phyloP scores from a whole-genome alignment of 2,329 filamentous ascomycete genomes.

The Pseudodiploospora longispora region DNA sequence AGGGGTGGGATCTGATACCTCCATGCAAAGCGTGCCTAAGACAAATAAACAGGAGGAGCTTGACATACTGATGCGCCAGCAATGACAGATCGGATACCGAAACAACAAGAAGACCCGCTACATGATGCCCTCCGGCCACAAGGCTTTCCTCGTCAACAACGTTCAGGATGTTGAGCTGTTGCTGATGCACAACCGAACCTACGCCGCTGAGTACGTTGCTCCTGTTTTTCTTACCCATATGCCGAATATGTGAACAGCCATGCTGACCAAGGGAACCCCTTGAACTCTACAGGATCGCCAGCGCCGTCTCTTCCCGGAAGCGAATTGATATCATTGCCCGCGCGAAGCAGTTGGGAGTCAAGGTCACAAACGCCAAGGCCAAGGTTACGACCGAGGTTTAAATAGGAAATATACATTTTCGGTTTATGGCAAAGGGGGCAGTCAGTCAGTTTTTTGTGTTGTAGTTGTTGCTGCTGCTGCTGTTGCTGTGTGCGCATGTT shows the following conservation, averaged over 20 bases:
- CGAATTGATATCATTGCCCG: slow-evolving; percentile 94
- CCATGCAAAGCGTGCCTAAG: too few species aligned
- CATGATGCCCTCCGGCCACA: slow-evolving; percentile 98
- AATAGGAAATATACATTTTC: slow-evolving; percentile 15
- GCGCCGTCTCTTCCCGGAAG: slow-evolving; percentile 98
- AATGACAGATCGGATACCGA: slow-evolving; percentile 82
- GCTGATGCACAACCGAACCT: slow-evolving; percentile 99
- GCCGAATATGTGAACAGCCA: neutral
- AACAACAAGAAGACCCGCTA: slow-evolving; percentile 99
- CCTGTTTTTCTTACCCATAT: neutral
- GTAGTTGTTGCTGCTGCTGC: too few species aligned
- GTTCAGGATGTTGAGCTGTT: slow-evolving; percentile 90
- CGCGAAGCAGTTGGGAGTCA: slow-evolving; percentile 97
- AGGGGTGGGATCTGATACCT: too few species aligned
- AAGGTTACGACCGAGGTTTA: slow-evolving; percentile 94
- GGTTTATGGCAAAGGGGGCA: too few species aligned
- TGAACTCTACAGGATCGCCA: slow-evolving; percentile 66
- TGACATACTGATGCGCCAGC: slow-evolving; percentile 5
- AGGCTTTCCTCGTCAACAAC: slow-evolving; percentile 99
- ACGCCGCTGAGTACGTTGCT: slow-evolving; percentile 85
- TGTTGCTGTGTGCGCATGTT: too few species aligned
- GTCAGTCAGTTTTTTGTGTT: too few species aligned
- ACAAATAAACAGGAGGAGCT: neutral
- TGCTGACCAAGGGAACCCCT: slow-evolving; percentile 2
- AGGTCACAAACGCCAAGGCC: slow-evolving; percentile 99